Base-by-base conservation (phyloP, 2,329 filamentous ascomycete genomes). In the Sclerotinia sclerotiorum region DNA sequence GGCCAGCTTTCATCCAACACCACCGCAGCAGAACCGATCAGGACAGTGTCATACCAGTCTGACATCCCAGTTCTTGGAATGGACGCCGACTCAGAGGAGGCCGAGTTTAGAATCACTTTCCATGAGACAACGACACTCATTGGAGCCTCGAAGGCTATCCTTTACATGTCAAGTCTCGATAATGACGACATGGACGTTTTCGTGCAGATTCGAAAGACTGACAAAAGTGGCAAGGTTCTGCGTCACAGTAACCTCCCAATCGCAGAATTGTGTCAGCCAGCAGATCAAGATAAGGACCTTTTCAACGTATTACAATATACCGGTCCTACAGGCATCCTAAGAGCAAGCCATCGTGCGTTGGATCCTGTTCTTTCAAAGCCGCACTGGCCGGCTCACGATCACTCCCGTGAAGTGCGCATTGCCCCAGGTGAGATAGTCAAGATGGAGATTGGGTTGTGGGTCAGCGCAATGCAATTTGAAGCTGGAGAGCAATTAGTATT, bases 161-260 rank as follows among this genome's bases (percentile, higher is more conserved):
- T 85, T 0, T 83, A 82, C 74, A 80, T 84, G 76, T 82, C 80
- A 0, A 80, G 78, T 68, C 72, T 76, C 2, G 77, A 79, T 17
- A 73, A 75, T 19, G 78, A 84, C 62, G 83, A 84, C 69, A 79
- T 84, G 69, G 79, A 76, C 32, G 78, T 83, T 1, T 84, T 79
- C 62, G 75, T 82, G 5, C 78, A 81, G 10, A 65, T 84, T 4
- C 77, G 81, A 8, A 85, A 85, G 73, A 72, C 78, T 21, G 80
- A 81, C 58, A 77, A 74, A 17, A 72, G 80, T 5, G 82, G 82
- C 1, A 81, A 82, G 21, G 70, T 77, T 0, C 70, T 83, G 63
- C 77, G 79, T 70, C 35, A 39, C 35, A 39, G 35, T 11, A 78
- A 82, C 52, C 73, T 83, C 15, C 81, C 81, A 68, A 80, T 84